Conservation (phyloP, 148 eudicot species). For the Nyssa sinensis region DNA sequence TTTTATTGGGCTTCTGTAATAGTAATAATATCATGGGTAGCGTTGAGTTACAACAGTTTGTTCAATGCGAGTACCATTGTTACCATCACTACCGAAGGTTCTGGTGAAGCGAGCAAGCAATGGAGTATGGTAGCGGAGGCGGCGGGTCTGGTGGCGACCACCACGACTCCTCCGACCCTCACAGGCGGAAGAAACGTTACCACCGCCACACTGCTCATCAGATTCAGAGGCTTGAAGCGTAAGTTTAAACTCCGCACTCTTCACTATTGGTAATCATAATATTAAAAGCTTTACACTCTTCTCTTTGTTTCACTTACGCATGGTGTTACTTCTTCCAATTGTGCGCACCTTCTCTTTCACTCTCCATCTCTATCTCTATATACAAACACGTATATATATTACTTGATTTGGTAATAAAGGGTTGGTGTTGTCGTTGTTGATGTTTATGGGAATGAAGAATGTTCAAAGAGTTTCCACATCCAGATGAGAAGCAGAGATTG, state of each 20-base stretch:
- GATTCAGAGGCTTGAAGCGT: conserved; percentile 55
- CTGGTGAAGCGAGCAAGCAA: background rate
- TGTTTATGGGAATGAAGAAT: conserved; percentile 19
- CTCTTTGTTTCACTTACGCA: too few species aligned
- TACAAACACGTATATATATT: background rate
- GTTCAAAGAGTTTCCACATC: conserved; percentile 57
- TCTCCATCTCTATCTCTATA: background rate
- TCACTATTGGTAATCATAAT: too few species aligned
- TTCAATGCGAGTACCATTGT: background rate
- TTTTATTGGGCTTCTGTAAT: background rate
- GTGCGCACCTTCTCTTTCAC: background rate
- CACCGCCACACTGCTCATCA: conserved; percentile 54
- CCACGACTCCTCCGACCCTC: conserved; percentile 32
- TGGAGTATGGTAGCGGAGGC: conserved; percentile 31
- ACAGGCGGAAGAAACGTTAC: conserved; percentile 39
- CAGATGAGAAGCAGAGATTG: conserved; percentile 55
- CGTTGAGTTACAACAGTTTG: background rate
- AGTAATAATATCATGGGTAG: background rate
- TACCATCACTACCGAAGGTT: background rate
- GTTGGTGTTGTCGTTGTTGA: background rate
- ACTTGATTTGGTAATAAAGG: background rate
- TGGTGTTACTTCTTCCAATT: too few species aligned
- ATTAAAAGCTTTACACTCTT: too few species aligned
- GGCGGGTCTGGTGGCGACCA: conserved; percentile 35
- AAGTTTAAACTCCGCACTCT: background rate